Evolutionary conservation across 495 filamentous ascomycete genomes (phyloP), one percentile per base, ranked within the genome.

Genomic region (Talaromyces borbonicus): DNA sequence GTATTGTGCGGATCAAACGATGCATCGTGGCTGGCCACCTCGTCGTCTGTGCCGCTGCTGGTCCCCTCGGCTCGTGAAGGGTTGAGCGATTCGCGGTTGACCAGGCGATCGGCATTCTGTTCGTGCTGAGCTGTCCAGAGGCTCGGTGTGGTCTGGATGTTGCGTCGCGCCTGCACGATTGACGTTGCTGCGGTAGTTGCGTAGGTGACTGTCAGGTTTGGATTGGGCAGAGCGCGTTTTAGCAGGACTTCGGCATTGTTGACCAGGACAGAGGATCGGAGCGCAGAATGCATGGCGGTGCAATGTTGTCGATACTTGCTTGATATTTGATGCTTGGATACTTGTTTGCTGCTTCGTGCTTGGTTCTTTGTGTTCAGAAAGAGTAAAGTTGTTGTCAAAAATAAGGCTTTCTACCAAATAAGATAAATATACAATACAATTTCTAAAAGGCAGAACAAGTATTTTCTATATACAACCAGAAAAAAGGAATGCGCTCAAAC

Each of bases 1-100:
- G 78, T 84, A 29, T 65, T 73, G 15, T 60, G 56, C 0, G 81
- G 79, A 53, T 84, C 68, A 51, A 77, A 85, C 0, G 81, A 77
- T 0, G 75, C 61, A 0, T 61, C 54, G 25, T 68, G 65, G 8
- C 58, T 53, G 8, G 76, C 72, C 1, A 73, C 68, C 31, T 69
- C 66, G 50, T 73, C 62, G 47, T 83, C 79, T 6, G 72, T 75
- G 4, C 73, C 80, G 24, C 69, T 69, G 53, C 83, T 75, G 27
- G 65, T 68, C 52, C 72, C 74, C 52, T 85, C 80, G 20, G 66
- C 71, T 8, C 69, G 57, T 43, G 74, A 59, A 0, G 78, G 72
- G 29, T 77, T 67, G 22, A 84, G 63, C 16, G 53, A 53, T 49
- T 73, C 68, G 35, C 77, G 78, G 54, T 81, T 73, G 50, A 72